Base-by-base conservation (phyloP, 257 asterid genomes). In the Solanum ahanhuiri region DNA sequence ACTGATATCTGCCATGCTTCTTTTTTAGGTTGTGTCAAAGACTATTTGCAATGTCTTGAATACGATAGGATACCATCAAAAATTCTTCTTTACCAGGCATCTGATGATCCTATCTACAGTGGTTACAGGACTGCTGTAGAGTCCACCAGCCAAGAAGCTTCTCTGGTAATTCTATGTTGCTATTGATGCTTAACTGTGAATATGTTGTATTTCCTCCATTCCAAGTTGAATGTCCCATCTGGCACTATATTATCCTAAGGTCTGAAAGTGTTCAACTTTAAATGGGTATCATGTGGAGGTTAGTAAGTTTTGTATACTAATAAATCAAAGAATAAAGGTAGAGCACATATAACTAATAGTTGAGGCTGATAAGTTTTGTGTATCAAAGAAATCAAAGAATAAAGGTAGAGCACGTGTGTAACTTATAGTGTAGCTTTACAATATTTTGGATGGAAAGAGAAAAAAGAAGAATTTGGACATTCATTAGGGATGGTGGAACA, bases 131-230 rank as follows among this genome's bases (percentile, higher is more conserved):
- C 98, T 84, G 98, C 94, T 34, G 93, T 96, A 22, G 95, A 96
- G 91, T 92, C 99, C 60, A 94, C 98, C 45, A 95, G 96, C 94
- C 95, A 96, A 93, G 99, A 95, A 91, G 98, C 93, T 83, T 85
- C 98, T 76, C 92, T 96, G 95, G 99, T 94, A 89, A 71, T 76
- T 87, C 81, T 71, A 28, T 85, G 20, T 67, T 82, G 10, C 33
- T 14, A 11, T 60, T 86, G 63, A 7, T 66, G 35, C 51, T 41
- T 79, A 79, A 48, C 39, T 75, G 18, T 28, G n/a, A 77, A 28
- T 79, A 45, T 79, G 67, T 45, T 9, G 10, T 17, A 28, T 79
- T 15, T 45, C 67, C 41, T 48, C 67, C 43, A 58, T 77, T 37
- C 48, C 51, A 76, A 48, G 48, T 37, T 86, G 57, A 63, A 28